Percentiles rank a stretch among this genome's conserved stretches.
phyloP scores from a whole-genome alignment of 768 basidiomycete species.

The Postia placenta region DNA sequence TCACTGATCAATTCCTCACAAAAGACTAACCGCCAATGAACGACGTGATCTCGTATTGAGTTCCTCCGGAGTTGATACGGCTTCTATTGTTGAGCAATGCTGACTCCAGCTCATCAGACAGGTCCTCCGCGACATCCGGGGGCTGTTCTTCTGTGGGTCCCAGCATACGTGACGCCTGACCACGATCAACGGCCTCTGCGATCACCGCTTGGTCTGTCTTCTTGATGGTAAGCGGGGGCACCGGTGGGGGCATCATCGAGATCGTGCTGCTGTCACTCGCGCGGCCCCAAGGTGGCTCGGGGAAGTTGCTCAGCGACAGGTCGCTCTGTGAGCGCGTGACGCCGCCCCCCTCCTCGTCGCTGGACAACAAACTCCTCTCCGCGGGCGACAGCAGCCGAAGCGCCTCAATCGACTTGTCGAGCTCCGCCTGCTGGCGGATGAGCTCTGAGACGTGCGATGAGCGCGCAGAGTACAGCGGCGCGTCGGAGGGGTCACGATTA shows the following conservation, averaged over 20 bases:
- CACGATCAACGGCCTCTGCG: not conserved
- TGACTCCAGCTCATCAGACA: not conserved
- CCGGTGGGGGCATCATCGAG: not conserved
- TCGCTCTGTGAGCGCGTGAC: conserved; percentile 30
- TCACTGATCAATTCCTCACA: no score
- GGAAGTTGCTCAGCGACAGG: conserved; percentile 71
- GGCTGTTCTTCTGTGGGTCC: no score
- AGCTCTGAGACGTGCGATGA: conserved; percentile 32
- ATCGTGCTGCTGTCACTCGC: conserved; percentile 6
- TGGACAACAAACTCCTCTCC: no score
- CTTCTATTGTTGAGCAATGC: conserved; percentile 1
- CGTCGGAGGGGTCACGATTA: conserved; percentile 1
- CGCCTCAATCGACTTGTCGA: conserved; percentile 59
- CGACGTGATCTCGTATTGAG: conserved; percentile 67
- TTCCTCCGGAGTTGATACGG: conserved; percentile 39
- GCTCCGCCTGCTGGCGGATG: conserved; percentile 53
- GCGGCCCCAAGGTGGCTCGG: conserved; percentile 44
- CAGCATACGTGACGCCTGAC: no score
- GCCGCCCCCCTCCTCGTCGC: not conserved
- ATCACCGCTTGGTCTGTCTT: not conserved
- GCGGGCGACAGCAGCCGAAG: conserved; percentile 36
- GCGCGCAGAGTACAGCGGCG: conserved; percentile 15
- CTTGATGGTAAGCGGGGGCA: not conserved
- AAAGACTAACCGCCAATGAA: conserved; percentile 54
- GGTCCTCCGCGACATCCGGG: no score